phyloP scores from a whole-genome alignment of 495 filamentous ascomycete genomes.

The Aspergillus homomorphus region DNA sequence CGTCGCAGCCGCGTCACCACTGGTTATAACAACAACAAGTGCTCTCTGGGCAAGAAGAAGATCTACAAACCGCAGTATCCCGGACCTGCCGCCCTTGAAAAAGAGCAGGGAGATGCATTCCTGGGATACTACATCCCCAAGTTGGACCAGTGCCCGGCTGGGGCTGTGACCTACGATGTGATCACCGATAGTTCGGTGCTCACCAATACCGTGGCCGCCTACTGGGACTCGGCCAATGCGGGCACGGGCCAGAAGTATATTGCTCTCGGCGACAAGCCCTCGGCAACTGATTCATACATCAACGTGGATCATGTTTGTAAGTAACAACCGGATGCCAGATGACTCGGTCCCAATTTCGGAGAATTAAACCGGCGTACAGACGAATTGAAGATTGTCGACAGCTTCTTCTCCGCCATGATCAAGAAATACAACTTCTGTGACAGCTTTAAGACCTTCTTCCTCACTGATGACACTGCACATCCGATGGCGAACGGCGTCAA shows the following conservation, averaged over 20 bases:
- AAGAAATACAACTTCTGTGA: neutral
- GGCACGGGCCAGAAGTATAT: neutral
- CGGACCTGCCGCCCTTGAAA: neutral
- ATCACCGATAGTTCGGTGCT: neutral
- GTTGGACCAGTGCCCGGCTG: neutral
- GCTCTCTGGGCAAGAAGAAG: neutral
- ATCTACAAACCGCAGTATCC: conserved; percentile 1
- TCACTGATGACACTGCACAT: neutral
- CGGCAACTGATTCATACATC: neutral
- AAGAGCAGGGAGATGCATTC: neutral
- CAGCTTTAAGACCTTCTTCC: neutral
- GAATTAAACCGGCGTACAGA: too few species aligned
- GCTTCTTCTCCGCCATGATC: neutral
- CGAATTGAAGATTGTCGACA: neutral
- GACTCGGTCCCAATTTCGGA: too few species aligned
- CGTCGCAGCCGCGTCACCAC: neutral
- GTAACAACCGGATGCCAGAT: neutral
- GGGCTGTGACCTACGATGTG: neutral
- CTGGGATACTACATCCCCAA: neutral
- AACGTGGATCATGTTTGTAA: conserved; percentile 5
- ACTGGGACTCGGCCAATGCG: neutral
- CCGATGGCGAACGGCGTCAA: neutral
- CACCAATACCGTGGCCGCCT: neutral
- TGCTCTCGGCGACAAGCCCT: neutral
- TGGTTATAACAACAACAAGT: neutral